Base-by-base conservation (phyloP, 495 filamentous ascomycete species). In the Daldinia concentrica region DNA sequence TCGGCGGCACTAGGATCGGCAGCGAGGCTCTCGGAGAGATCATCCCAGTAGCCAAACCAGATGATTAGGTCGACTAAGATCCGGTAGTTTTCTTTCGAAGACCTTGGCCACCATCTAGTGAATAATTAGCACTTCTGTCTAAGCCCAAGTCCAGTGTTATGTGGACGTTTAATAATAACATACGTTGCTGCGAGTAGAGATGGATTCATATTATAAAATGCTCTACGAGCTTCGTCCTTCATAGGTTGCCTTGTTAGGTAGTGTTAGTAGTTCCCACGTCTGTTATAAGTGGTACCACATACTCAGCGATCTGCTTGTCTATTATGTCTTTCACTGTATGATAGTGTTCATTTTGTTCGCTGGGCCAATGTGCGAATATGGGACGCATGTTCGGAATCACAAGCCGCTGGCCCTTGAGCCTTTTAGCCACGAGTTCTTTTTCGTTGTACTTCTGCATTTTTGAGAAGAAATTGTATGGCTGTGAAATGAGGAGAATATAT, bases 11-110 rank as follows among this genome's bases (percentile, higher is more conserved):
- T 26, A 5, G 66, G 59, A 12, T 76, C 57, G 2, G 66, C n/a
- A 0, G 24, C 30, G 29, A 74, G 63, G 7, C 48, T 58, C 63
- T 76, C 74, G 17, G 72, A 63, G 57, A 65, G 62, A 24, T 76
- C 74, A 4, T 76, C 74, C 65, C 68, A 76, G 48, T 74, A 39
- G n/a, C 48, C 58, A 34, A 76, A 74, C 72, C 72, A 76, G 11
- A 74, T 70, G 22, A 76, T 68, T 27, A 72, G 8, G 29, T 76
- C 72, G 19, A 64, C 45, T 45, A 76, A 22, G 43, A 68, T 43
- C 1, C 36, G 41, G 32, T 72, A 76, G 15, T 61, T 59, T 7
- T 72, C 48, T 51, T 43, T 59, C 0, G 72, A 59, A 36, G 68
- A 15, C 0, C 54, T 68, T 9, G 74, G 74, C 74, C 74, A 76